Evolutionary conservation across 495 filamentous ascomycete genomes (phyloP).

Genomic region (Terfezia claveryi): DNA sequence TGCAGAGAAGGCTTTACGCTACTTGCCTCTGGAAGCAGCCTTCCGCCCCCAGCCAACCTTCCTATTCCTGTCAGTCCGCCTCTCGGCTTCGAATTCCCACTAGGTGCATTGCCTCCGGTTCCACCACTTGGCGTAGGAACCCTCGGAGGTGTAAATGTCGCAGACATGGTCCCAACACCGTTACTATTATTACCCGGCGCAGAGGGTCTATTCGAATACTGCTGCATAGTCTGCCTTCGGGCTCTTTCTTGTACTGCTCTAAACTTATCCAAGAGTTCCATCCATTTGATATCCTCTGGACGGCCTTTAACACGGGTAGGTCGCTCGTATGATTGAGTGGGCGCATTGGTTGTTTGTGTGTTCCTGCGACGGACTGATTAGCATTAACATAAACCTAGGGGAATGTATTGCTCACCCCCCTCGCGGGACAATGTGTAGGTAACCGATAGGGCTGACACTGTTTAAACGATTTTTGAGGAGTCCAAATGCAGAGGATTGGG

Average conservation of each 20-base stretch:
- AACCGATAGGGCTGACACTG: slow-evolving; percentile 89
- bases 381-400: slow-evolving; percentile 9
- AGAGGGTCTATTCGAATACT: slow-evolving; percentile 11
- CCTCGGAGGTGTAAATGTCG: slow-evolving; percentile 11
- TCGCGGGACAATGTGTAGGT: slow-evolving; percentile 66
- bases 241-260: slow-evolving; percentile 68
- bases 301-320: slow-evolving; percentile 62
- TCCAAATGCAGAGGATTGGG: slow-evolving; percentile 90
- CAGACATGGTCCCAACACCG: slow-evolving; percentile 6
- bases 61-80: slow-evolving; percentile 8
- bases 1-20: background rate
- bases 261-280: slow-evolving; percentile 91
- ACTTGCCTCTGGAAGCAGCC: background rate
- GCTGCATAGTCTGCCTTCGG: slow-evolving; percentile 28
- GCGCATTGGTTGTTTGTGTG: background rate
- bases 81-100: background rate
- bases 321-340: slow-evolving; percentile 36
- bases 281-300: slow-evolving; percentile 78
- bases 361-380: slow-evolving; percentile 1
- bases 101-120: slow-evolving; percentile 1
- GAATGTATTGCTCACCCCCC: slow-evolving; percentile 36
- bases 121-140: slow-evolving; percentile 13
- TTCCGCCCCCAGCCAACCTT: slow-evolving; percentile 14
- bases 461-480: slow-evolving; percentile 92
- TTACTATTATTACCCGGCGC: slow-evolving; percentile 3